Evolutionary conservation across 225 moss, liverwort and hornwort genomes (phyloP).

Genomic region (Sphagnum contortum): DNA sequence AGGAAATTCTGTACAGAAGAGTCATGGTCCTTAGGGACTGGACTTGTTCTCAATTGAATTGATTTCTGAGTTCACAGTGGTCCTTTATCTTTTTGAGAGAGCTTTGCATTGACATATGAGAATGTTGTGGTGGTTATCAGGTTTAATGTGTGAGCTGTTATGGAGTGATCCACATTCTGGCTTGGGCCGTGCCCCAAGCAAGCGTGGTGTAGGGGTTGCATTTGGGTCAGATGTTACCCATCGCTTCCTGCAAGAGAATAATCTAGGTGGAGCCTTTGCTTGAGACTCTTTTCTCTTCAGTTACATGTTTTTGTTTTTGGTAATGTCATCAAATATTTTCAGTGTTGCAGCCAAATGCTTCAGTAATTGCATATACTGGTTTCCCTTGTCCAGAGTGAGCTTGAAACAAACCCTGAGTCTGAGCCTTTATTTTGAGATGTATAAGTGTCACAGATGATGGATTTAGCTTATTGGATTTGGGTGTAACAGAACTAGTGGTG

Average conservation of each 20-base stretch:
- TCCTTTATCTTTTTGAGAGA: too few species aligned
- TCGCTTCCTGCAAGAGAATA: slow-evolving; percentile 85
- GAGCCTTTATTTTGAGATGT: too few species aligned
- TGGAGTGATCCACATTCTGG: slow-evolving; percentile 99
- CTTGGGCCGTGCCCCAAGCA: slow-evolving; percentile 78
- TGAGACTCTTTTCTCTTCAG: background rate
- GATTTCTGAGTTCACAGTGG: too few species aligned
- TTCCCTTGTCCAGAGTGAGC: too few species aligned
- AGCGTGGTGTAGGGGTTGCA: slow-evolving; percentile 92
- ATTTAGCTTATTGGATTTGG: too few species aligned
- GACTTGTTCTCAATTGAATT: too few species aligned
- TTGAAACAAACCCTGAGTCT: too few species aligned
- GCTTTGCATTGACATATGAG: too few species aligned
- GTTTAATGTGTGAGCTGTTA: slow-evolving; percentile 96
- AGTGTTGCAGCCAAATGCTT: background rate
- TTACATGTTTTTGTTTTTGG: background rate
- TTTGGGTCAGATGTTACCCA: slow-evolving; percentile 92
- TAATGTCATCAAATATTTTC: background rate
- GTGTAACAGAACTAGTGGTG: slow-evolving; percentile 66
- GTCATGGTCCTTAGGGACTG: too few species aligned
- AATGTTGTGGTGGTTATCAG: slow-evolving; percentile 19
- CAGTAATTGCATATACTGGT: too few species aligned
- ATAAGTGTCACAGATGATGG: too few species aligned
- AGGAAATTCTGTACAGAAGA: too few species aligned
- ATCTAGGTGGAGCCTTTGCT: slow-evolving; percentile 48